phyloP scores from a whole-genome alignment of 148 eudicot species.

The Camellia sinensis region DNA sequence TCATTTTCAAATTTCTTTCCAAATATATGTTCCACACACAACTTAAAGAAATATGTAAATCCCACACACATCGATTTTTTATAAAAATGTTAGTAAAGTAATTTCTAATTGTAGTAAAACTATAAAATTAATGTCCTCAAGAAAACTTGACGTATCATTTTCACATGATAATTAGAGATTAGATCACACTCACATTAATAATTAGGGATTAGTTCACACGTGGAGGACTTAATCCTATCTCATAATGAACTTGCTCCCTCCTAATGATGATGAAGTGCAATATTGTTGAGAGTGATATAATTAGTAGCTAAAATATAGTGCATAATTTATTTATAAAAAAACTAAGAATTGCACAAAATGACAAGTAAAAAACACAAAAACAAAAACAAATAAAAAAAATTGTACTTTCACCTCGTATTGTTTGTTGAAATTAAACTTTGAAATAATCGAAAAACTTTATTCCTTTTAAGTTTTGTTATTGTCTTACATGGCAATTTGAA shows the following conservation, averaged over 20 bases:
- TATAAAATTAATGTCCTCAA: conserved; percentile 5
- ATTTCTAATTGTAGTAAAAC: background rate
- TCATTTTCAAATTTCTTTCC: too few species aligned
- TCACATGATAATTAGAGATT: conserved; percentile 1
- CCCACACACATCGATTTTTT: too few species aligned
- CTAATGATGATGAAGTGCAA: background rate
- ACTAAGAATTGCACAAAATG: background rate
- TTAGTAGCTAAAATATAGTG: conserved; percentile 8
- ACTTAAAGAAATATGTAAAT: too few species aligned
- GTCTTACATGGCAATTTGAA: background rate
- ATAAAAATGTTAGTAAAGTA: too few species aligned
- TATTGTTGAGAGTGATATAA: background rate
- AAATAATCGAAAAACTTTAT: background rate
- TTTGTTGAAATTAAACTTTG: background rate
- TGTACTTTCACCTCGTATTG: background rate
- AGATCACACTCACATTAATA: background rate
- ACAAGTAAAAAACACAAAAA: background rate
- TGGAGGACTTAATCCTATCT: conserved; percentile 4
- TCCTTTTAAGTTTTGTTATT: background rate
- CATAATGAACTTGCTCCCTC: background rate
- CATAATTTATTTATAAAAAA: background rate
- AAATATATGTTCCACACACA: too few species aligned
- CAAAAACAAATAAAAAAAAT: background rate
- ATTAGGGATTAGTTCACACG: conserved; percentile 10
- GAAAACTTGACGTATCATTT: conserved; percentile 14